Base-by-base conservation (phyloP, 495 filamentous ascomycete genomes). In the Hypoxylon crocopeplum region DNA sequence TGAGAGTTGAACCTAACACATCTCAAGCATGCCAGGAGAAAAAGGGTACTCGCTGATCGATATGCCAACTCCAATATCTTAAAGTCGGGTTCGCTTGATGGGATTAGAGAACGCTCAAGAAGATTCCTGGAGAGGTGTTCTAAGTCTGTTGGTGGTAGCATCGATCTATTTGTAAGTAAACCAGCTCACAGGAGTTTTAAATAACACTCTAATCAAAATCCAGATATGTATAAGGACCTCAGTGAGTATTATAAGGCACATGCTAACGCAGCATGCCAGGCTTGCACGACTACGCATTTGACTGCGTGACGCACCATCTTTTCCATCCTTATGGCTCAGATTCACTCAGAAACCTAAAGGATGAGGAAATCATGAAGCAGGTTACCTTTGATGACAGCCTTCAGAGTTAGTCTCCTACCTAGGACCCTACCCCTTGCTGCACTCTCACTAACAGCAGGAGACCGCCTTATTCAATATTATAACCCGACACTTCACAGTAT, bases 51-150 rank as follows among this genome's bases (percentile, higher is more conserved):
- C 32, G 85, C 84, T 0, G 82, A 86, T 56, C 78, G 84, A 45
- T 89, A 89, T 64, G 84, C 86, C 19, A 88, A 87, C 69, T 81
- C 80, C 27, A 89, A 86, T 67, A 72, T 89, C 41, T 71, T 87
- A 57, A 79, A 79, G 16, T 59, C 75, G 1, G 67, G 75, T 6
- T 77, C 82, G 0, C 64, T 88, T 15, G 68, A 72, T 10, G 83
- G 79, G 3, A 85, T 88, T 27, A 65, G 72, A 19, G 78, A 85
- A 51, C 70, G 83, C 6, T 83, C 84, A 0, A 69, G 48, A 33
- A 73, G 72, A 15, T 86, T 88, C 50, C 67, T 84, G 0, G 67
- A 73, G 13, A 76, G 73, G 52, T 86, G 85, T 41, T 50, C 56
- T 17, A 67, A 74, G 45, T 72, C 75, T 2, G 63, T 66, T 4